Percentiles rank a stretch among this genome's conserved stretches.
Evolutionary conservation across 257 asterid species (phyloP).

Genomic region (Apocynum venetum): DNA sequence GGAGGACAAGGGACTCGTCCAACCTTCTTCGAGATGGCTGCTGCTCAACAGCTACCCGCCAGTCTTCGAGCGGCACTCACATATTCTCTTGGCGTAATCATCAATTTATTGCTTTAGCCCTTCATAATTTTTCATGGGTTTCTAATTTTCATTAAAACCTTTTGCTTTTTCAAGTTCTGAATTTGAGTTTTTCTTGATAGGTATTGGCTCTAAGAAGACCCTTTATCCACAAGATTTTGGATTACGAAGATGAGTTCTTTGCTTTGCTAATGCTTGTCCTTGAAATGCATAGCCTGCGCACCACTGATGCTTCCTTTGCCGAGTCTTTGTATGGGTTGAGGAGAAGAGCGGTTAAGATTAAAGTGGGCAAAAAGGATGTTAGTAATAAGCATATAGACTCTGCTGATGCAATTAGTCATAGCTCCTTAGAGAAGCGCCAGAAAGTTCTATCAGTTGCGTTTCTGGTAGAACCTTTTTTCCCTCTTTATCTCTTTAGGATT

Average conservation of each 20-base stretch:
- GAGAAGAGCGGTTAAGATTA: conserved; percentile 68
- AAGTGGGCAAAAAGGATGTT: conserved; percentile 30
- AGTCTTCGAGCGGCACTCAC: conserved; percentile 94
- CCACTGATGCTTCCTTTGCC: conserved; percentile 93
- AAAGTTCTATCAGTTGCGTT: conserved; percentile 85
- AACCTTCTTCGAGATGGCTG: conserved; percentile 99
- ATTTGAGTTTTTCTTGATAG: conserved; percentile 29
- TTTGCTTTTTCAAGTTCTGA: not conserved
- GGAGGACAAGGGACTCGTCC: conserved; percentile 99
- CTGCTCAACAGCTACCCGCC: conserved; percentile 99
- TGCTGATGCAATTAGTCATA: conserved; percentile 48
- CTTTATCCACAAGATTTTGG: conserved; percentile 80
- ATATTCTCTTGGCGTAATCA: conserved; percentile 84
- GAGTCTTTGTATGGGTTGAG: conserved; percentile 91
- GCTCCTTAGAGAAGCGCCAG: conserved; percentile 70
- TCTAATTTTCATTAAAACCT: not conserved
- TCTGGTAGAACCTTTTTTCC: conserved; percentile 42
- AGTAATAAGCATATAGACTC: conserved; percentile 25
- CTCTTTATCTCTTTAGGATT: not conserved
- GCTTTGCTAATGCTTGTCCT: conserved; percentile 90
- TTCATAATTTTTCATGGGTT: not conserved
- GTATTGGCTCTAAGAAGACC: conserved; percentile 91
- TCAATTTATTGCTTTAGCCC: conserved; percentile 1
- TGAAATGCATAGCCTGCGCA: conserved; percentile 92
- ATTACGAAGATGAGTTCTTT: conserved; percentile 88